Evolutionary conservation across 345 rosid genomes (phyloP).

Genomic region (Litchi chinensis): DNA sequence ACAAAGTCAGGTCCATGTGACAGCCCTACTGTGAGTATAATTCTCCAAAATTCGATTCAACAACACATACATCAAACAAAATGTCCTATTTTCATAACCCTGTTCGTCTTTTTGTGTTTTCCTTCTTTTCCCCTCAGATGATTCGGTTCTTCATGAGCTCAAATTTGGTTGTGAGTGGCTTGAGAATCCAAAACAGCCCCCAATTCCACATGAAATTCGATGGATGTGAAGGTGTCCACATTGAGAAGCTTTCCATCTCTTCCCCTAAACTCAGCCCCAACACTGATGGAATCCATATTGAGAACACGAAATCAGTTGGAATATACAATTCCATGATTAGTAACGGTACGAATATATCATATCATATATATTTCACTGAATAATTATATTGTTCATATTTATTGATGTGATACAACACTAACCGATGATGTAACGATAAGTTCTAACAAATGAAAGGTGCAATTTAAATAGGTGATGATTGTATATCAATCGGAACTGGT

Average conservation of each 20-base stretch:
- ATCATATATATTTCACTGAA: not conserved
- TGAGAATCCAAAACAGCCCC: conserved; percentile 90
- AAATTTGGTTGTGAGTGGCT: conserved; percentile 64
- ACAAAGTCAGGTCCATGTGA: conserved; percentile 68
- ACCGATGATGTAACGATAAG: no score
- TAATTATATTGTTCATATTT: not conserved
- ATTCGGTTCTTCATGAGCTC: conserved; percentile 96
- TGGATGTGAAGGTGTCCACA: conserved; percentile 83
- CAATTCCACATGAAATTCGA: conserved; percentile 95
- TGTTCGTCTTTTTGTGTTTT: not conserved
- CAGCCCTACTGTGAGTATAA: conserved; percentile 78
- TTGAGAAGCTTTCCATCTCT: conserved; percentile 60
- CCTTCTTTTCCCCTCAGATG: conserved; percentile 40
- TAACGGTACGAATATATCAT: conserved; percentile 58
- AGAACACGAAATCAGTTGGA: conserved; percentile 70
- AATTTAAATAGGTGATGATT: conserved; percentile 69
- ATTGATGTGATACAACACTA: not conserved
- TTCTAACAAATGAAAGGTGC: no score
- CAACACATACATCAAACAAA: not conserved
- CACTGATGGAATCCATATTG: conserved; percentile 91
- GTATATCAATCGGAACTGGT: conserved; percentile 85
- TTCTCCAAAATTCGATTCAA: not conserved
- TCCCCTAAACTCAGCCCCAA: conserved; percentile 97
- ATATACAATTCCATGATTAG: conserved; percentile 76
- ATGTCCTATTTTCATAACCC: not conserved